Evolutionary conservation across 192 early-diverging fungal genomes (phyloP), one percentile per base, ranked within the genome.

Genomic region (Gamsiella multidivaricata): DNA sequence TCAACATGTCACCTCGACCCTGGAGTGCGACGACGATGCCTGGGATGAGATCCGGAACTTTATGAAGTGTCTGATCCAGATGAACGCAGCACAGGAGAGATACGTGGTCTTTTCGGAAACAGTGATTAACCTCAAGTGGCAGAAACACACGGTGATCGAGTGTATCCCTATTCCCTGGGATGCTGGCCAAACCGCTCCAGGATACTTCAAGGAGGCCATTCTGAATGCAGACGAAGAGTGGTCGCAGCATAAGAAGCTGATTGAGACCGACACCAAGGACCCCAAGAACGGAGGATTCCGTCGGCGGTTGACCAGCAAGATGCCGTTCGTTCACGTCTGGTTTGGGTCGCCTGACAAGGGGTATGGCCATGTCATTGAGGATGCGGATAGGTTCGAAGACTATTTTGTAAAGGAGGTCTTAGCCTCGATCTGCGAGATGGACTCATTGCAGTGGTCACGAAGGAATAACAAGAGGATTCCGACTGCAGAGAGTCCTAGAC

Each of bases 301-400:
- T 54, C 70, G 86, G 36, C 81, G 85, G 9, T 84, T 95, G 83
- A 88, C 90, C 8, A 84, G 88, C 11, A 88, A 97, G 37, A 46
- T 98, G 81, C 95, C 97, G 2, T 99, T 95, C 74, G 97, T 99
- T 71, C 97, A 99, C 59, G 94, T 98, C 2, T 99, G 97, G 97
- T 94, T 95, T 68, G 90, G 93, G 51, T 78, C 74, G 5, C 90
- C 93, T 9, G 88, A 94, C 65, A 87, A 90, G 33, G 95, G 97
- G 2, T 88, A 90, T 62, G 97, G 96, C 7, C 97, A 99, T 80
- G 94, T 99, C 20, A 99, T 99, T 85, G 97, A 99, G 65, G 89
- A 95, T 46, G 70, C 85, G 2, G 84, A 90, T n/a, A 59, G 80
- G 29, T 99, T 95, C 80, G 88, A 88, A 39, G 86, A 85, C 18